phyloP scores from a whole-genome alignment of 2,329 filamentous ascomycete species.

The Aspergillus caelatus region DNA sequence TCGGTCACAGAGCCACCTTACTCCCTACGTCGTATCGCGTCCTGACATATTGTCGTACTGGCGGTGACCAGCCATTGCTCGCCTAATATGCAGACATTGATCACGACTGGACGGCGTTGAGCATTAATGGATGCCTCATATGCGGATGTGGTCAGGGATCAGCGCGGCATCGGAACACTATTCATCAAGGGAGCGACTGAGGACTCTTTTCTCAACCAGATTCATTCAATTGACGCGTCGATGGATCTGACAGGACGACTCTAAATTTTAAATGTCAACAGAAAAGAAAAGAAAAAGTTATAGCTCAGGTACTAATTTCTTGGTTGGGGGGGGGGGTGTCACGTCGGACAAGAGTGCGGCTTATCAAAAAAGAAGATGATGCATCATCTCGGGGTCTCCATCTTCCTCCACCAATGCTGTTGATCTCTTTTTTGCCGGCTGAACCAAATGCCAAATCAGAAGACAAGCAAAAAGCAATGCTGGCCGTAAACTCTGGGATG shows the following conservation, averaged over 20 bases:
- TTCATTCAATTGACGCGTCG: background rate
- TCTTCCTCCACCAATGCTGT: background rate
- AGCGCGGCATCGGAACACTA: background rate
- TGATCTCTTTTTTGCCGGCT: background rate
- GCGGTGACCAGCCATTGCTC: background rate
- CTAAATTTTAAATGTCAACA: background rate
- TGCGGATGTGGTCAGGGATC: background rate
- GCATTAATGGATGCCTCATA: constrained; percentile 2
- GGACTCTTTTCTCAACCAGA: background rate
- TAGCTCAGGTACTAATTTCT: background rate
- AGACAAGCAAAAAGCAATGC: background rate
- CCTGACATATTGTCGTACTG: background rate
- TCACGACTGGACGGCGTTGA: background rate
- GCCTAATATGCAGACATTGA: background rate
- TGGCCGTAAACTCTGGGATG: background rate
- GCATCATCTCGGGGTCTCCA: background rate
- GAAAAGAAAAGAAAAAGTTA: background rate
- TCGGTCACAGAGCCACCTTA: background rate
- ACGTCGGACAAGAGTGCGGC: background rate
- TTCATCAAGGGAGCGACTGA: background rate
- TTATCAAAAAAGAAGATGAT: background rate
- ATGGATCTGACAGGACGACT: background rate
- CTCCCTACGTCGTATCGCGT: background rate
- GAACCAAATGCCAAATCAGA: background rate
- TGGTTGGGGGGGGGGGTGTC: background rate